These are phyloP conservation scores for Tricholoma flavovirens DNA, from an alignment of 768 basidiomycete genomes.

Conservation along the genomic window DNA sequence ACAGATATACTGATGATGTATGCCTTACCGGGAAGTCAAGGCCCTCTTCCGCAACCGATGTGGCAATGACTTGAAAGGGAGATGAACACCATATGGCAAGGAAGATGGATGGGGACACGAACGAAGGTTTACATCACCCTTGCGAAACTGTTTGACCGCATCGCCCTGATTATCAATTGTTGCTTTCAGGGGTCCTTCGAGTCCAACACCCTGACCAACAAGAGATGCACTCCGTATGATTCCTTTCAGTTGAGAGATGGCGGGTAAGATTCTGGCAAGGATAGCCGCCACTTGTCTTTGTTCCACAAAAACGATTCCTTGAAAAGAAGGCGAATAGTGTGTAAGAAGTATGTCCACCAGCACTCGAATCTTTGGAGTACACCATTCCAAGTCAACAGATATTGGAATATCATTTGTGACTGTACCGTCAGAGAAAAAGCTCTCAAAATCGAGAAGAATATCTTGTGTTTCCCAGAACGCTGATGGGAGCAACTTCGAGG, in stretches of 20 bases:
- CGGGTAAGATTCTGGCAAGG: slow-evolving; percentile 58
- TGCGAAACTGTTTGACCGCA: slow-evolving; percentile 59
- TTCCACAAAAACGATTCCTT: slow-evolving; percentile 83
- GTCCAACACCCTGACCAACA: slow-evolving; percentile 60
- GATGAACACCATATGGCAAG: neutral
- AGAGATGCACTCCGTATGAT: slow-evolving; percentile 58
- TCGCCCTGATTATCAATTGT: slow-evolving; percentile 47
- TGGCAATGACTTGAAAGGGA: slow-evolving; percentile 57
- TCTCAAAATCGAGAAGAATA: slow-evolving; percentile 41
- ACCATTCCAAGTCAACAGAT: slow-evolving; percentile 52
- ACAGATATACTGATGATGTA: neutral
- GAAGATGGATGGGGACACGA: slow-evolving; percentile 22
- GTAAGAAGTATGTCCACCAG: slow-evolving; percentile 58
- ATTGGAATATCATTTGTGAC: slow-evolving; percentile 30
- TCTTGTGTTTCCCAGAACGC: slow-evolving; percentile 31
- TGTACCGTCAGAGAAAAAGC: slow-evolving; percentile 38
- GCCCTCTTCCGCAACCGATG: slow-evolving; percentile 88
- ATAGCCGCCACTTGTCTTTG: slow-evolving; percentile 75
- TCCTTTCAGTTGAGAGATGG: slow-evolving; percentile 50
- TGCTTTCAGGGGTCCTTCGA: slow-evolving; percentile 34
- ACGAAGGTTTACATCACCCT: slow-evolving; percentile 64
- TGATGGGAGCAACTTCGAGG: slow-evolving; percentile 24
- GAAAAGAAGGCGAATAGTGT: slow-evolving; percentile 53
- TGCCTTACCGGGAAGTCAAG: slow-evolving; percentile 74
- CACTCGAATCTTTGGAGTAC: slow-evolving; percentile 63